Evolutionary conservation across 768 basidiomycete genomes (phyloP), one percentile per base, ranked within the genome.

Genomic region (Flagelloscypha sp.): DNA sequence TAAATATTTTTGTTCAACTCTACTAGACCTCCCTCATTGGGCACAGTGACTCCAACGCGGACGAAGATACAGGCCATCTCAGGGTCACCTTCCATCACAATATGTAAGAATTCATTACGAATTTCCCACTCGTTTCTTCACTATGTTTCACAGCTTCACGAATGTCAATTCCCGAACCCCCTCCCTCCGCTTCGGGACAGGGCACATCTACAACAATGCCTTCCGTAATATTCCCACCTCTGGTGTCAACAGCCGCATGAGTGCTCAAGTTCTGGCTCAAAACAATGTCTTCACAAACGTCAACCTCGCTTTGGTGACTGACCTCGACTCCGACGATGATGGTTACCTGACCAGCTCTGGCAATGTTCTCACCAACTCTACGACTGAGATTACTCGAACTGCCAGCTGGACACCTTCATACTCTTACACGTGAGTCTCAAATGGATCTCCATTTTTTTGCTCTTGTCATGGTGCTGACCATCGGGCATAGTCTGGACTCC

Each of bases 21-120:
- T n/a, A n/a, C n/a, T 41, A 45, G 20, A 41, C 40, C 33, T 45
- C 44, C 3, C 37, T 45, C 20, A 40, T 45, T 27, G 44, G 44
- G 10, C 37, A 37, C 6, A 41, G 40, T 1, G 44, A 45, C 40
- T 41, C 41, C 37, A 45, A 39, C 12, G 44, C 40, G 16, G 40
- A 41, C 30, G 44, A 45, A 12, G 44, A 45, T 28, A 41, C 33
- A 9, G 44, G 44, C 3, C 44, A 45, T 27, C 40, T 45, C 11
- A 38, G 43, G 43, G 9, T 32, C 2, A 32, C 30, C 1, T 32
- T n/a, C 17, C 30, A 32, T 19, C 30, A 32, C 17, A 32, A 32
- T 20, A 12, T 32, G 30, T 32, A 3, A 32, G 30, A 17, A 7
- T n/a, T 6, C 6, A 12, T 32, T 32, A 7, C 30, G n/a, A n/a